Percentiles rank a stretch among this genome's conserved stretches.
phyloP scores from a whole-genome alignment of 2,329 filamentous ascomycete genomes.

The Sphaerulina musiva region DNA sequence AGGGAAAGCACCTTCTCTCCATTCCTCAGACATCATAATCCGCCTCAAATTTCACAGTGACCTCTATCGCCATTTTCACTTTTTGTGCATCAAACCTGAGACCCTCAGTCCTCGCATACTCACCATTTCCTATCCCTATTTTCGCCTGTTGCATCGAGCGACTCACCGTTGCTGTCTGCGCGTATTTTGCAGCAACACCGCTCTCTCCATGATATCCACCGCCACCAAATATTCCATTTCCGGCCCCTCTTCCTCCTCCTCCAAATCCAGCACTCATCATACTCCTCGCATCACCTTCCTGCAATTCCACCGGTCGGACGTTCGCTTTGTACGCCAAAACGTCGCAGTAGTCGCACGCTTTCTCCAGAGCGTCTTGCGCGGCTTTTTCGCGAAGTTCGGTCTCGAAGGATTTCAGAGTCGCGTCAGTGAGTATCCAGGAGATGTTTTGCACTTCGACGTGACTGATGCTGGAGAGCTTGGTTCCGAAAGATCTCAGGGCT shows the following conservation, averaged over 20 bases:
- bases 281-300: constrained; percentile 12
- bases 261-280: not conserved
- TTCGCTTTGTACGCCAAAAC: constrained; percentile 19
- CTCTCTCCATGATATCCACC: not conserved
- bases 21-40: constrained; percentile 8
- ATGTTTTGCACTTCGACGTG: constrained; percentile 19
- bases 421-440: constrained; percentile 17
- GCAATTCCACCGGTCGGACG: constrained; percentile 15
- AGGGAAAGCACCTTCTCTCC: too few species aligned
- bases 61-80: constrained; percentile 20
- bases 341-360: constrained; percentile 23
- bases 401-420: constrained; percentile 17
- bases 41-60: constrained; percentile 22
- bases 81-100: constrained; percentile 23
- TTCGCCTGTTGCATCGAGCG: not conserved
- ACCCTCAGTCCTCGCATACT: constrained; percentile 9
- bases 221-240: not conserved
- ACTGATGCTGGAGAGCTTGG: constrained; percentile 15
- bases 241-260: not conserved
- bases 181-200: not conserved
- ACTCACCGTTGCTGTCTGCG: not conserved
- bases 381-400: constrained; percentile 20
- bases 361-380: constrained; percentile 19
- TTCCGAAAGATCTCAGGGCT: constrained; percentile 19
- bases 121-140: not conserved